Percentiles rank a stretch among this genome's conserved stretches.
These are phyloP conservation scores for Hypholoma fasciculare DNA, from an alignment of 768 basidiomycete species.

Conservation along the genomic window DNA sequence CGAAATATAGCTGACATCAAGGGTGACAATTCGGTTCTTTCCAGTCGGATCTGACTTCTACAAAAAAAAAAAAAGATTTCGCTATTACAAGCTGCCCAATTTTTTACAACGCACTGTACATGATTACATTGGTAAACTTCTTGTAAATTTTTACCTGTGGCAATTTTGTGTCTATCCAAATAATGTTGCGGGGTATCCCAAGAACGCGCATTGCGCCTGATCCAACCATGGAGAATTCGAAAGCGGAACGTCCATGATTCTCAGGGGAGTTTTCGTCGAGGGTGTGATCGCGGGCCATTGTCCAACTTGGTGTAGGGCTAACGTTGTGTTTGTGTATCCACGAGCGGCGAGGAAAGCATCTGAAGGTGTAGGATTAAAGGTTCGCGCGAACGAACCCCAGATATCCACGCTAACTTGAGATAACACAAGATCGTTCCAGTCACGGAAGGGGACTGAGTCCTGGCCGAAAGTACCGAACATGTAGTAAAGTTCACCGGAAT, in stretches of 20 bases:
- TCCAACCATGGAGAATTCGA: constrained; percentile 33
- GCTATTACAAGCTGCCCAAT: too few relatives aligned
- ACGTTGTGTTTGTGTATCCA: constrained; percentile 37
- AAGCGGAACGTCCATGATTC: constrained; percentile 31
- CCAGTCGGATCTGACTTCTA: too few relatives aligned
- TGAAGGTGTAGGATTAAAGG: constrained; percentile 46
- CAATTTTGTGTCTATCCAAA: background rate
- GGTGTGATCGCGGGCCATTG: constrained; percentile 31
- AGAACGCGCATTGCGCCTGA: constrained; percentile 36
- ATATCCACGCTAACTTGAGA: constrained; percentile 41
- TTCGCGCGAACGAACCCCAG: constrained; percentile 48
- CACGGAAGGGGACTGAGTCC: constrained; percentile 39
- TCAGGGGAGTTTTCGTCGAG: constrained; percentile 26
- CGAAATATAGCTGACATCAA: too few relatives aligned
- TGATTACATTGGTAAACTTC: too few relatives aligned
- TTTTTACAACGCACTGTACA: too few relatives aligned
- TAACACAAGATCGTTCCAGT: constrained; percentile 43
- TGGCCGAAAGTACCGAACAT: constrained; percentile 37
- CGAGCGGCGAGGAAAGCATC: constrained; percentile 39
- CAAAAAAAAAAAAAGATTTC: too few relatives aligned
- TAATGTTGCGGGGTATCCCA: constrained; percentile 25
- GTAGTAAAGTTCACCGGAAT: constrained; percentile 30
- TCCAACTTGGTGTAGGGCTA: constrained; percentile 26
- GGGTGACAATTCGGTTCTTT: too few relatives aligned
- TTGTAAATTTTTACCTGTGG: too few relatives aligned